Conservation (phyloP, 2,329 filamentous ascomycete genomes). For the Penicillium aurantiogriseum region DNA sequence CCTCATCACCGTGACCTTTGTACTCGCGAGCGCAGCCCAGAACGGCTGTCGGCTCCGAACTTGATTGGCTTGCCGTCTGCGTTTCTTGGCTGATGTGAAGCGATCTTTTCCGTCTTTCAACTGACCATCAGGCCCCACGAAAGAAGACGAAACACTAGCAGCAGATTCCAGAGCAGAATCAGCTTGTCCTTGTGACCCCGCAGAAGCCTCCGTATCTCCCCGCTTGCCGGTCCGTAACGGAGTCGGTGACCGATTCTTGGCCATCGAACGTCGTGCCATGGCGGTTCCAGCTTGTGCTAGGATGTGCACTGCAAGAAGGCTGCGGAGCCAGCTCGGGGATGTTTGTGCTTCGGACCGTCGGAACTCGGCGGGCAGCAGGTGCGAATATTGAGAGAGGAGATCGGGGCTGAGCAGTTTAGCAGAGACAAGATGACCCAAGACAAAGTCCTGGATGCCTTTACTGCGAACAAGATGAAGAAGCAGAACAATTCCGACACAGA, state of each 20-base stretch:
- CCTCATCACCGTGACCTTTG: conserved; percentile 94
- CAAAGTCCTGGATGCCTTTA: conserved; percentile 52
- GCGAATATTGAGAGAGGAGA: conserved; percentile 43
- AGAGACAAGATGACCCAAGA: conserved; percentile 45
- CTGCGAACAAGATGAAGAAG: conserved; percentile 48
- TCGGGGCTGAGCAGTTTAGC: conserved; percentile 46
- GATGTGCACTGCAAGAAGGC: conserved; percentile 50
- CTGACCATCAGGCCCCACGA: conserved; percentile 43
- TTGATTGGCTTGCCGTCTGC: conserved; percentile 85
- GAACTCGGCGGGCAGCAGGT: conserved; percentile 46
- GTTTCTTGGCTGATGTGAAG: conserved; percentile 69
- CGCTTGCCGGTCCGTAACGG: conserved; percentile 44
- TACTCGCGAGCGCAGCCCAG: conserved; percentile 91
- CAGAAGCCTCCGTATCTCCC: conserved; percentile 46
- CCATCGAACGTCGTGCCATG: conserved; percentile 49
- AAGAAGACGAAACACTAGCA: conserved; percentile 42
- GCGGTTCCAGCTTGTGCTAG: conserved; percentile 49
- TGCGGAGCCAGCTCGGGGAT: conserved; percentile 47
- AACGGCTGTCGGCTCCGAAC: conserved; percentile 87
- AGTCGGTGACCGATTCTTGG: conserved; percentile 44
- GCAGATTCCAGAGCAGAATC: conserved; percentile 45
- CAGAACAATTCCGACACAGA: conserved; percentile 48
- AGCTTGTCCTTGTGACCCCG: conserved; percentile 43
- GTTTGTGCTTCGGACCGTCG: conserved; percentile 43
- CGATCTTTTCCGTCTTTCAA: conserved; percentile 57